Base-by-base conservation (phyloP, 2,329 filamentous ascomycete species). In the Colletotrichum neosansevieriae region DNA sequence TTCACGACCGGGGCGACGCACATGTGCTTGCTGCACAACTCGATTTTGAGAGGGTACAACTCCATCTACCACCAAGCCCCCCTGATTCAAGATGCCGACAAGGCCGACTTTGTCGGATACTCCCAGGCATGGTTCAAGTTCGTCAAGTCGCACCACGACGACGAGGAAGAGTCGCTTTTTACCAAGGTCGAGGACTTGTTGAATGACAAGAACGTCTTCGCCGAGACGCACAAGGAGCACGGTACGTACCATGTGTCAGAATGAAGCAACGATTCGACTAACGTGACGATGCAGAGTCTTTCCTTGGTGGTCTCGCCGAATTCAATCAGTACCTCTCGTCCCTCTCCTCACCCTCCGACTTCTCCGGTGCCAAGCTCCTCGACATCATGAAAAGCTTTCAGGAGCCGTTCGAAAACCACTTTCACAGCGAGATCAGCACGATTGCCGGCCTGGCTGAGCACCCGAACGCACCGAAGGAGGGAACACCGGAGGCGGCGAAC, bases 21-120 rank as follows among this genome's bases (percentile, higher is more conserved):
- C 76, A 90, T 89, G 88, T 82, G 83, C 3, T 76, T 89, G 58
- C 79, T 89, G 57, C 88, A 91, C 80, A 91, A 91, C 73, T 80
- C 85, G 63, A 86, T 91, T 73, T 85, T 90, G 70, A 86, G 88
- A 47, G 86, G 87, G 61, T 89, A 87, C 80, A 91, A 91, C 77
- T 85, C 83, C 73, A 89, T 91, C 74, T 89, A 86, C 75, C 82
- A 85, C 45, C 88, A 90, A 75, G 87, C 86, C 1, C 82, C 83
- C 11, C 79, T 85, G 72, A 76, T 90, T 47, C 75, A 80, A 10
- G 80, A 82, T 2, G 75, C 76, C n/a, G 86, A 90, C 75, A 84
- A 84, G 75, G 74, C 77, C 54, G 84, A 86, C 74, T 91, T 91
- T 71, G 76, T 89, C 60, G 82, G 82, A 17, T 91, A 90, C 77